phyloP scores from a whole-genome alignment of 495 filamentous ascomycete genomes.

The Penicillium lividum region DNA sequence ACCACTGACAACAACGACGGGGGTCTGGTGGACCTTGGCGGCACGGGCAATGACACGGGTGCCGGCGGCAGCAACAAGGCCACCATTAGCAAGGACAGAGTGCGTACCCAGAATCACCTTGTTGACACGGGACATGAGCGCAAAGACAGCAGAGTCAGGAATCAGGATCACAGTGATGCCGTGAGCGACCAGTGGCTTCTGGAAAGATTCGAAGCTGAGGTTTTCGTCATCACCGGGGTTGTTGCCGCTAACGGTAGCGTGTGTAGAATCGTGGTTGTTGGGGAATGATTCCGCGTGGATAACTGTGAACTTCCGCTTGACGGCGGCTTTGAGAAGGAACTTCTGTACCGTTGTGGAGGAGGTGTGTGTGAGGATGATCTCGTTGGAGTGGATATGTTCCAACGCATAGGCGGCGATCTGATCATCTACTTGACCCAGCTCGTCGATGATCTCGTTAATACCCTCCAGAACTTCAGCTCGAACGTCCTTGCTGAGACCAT shows the following conservation, averaged over 20 bases:
- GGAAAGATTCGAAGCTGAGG: constrained; percentile 57
- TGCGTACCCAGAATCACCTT: constrained; percentile 90
- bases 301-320: constrained; percentile 85
- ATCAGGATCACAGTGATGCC: constrained; percentile 82
- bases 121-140: constrained; percentile 89
- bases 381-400: constrained; percentile 86
- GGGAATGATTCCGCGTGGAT: constrained; percentile 74
- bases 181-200: constrained; percentile 71
- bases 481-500: constrained; percentile 56
- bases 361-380: constrained; percentile 82
- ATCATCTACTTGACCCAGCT: constrained; percentile 83
- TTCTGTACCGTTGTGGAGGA: constrained; percentile 80
- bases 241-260: constrained; percentile 59
- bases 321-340: constrained; percentile 80
- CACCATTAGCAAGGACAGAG: constrained; percentile 82
- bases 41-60: constrained; percentile 78
- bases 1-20: constrained; percentile 80
- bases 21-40: constrained; percentile 73
- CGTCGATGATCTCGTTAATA: constrained; percentile 88
- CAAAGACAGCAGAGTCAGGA: constrained; percentile 81
- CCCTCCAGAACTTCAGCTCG: constrained; percentile 87
- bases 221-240: constrained; percentile 44
- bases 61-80: constrained; percentile 76
- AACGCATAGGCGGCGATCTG: constrained; percentile 84
- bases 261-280: constrained; percentile 63